phyloP scores from a whole-genome alignment of 2,329 filamentous ascomycete genomes.

The Dactylellina sp. region DNA sequence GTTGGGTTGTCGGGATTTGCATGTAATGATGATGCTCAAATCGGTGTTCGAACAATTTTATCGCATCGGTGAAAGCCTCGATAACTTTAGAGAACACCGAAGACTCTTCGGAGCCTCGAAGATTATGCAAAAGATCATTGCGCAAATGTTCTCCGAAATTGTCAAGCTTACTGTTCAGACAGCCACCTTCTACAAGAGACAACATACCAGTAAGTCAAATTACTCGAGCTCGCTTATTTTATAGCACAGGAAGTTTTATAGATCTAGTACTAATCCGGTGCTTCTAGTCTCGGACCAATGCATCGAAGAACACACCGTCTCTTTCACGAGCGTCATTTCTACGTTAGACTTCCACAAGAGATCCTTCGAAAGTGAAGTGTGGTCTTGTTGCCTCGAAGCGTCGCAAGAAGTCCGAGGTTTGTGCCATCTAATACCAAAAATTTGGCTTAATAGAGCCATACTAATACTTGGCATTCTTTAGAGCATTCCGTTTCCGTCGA shows the following conservation, averaged over 20 bases:
- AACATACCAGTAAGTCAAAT: conserved; percentile 14
- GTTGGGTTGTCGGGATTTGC: conserved; percentile 25
- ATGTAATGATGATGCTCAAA: conserved; percentile 25
- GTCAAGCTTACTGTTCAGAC: conserved; percentile 31
- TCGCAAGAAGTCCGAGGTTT: conserved; percentile 25
- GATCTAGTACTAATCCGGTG: background rate
- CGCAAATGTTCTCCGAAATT: conserved; percentile 27
- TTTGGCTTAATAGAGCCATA: no score
- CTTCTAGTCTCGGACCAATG: conserved; percentile 19
- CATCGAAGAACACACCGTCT: conserved; percentile 25
- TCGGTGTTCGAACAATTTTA: conserved; percentile 34
- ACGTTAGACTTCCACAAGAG: conserved; percentile 17
- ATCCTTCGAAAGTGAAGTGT: conserved; percentile 23
- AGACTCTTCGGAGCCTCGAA: conserved; percentile 28
- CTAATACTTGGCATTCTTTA: no score
- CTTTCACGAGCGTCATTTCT: conserved; percentile 18
- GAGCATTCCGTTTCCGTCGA: conserved; percentile 32
- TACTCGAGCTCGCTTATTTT: background rate
- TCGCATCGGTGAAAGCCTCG: conserved; percentile 37
- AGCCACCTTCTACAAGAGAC: conserved; percentile 27
- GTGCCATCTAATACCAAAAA: no score
- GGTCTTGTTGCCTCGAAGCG: conserved; percentile 27
- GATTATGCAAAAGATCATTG: conserved; percentile 27
- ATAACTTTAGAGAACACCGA: conserved; percentile 29
- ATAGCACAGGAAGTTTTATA: no score